phyloP scores from a whole-genome alignment of 148 eudicot genomes.

The Nyssa sinensis region DNA sequence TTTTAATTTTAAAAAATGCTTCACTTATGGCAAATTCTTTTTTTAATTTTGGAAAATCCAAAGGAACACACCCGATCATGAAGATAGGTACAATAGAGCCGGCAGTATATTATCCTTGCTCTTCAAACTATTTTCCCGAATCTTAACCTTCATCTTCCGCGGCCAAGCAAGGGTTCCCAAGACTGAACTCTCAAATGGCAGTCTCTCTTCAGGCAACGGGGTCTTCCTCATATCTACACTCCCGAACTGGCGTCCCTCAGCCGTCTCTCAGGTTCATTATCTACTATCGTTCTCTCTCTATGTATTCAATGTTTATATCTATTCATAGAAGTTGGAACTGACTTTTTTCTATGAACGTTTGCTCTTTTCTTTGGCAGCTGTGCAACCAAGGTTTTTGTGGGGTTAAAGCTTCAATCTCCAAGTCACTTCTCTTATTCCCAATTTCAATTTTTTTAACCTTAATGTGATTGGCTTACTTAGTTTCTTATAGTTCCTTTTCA shows the following conservation, averaged over 20 bases:
- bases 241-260: conserved; percentile 23
- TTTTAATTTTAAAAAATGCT: too few relatives aligned
- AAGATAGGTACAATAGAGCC: too few relatives aligned
- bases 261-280: conserved; percentile 43
- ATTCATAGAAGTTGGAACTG: background rate
- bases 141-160: background rate
- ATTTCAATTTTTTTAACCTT: background rate
- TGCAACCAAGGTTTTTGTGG: conserved; percentile 55
- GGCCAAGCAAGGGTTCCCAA: background rate
- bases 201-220: conserved; percentile 34
- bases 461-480: background rate
- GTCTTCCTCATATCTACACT: too few relatives aligned
- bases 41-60: background rate
- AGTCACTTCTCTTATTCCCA: conserved; percentile 22
- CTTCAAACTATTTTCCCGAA: too few relatives aligned
- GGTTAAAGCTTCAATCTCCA: conserved; percentile 61
- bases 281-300: background rate
- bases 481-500: background rate
- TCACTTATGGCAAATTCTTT: too few relatives aligned
- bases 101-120: too few relatives aligned
- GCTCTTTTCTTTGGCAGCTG: conserved; percentile 41
- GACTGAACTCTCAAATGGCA: conserved; percentile 36
- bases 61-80: too few relatives aligned
- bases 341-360: background rate
- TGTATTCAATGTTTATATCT: background rate